Conservation (phyloP, 768 basidiomycete genomes). For the Omphalotus guepiniiformis region DNA sequence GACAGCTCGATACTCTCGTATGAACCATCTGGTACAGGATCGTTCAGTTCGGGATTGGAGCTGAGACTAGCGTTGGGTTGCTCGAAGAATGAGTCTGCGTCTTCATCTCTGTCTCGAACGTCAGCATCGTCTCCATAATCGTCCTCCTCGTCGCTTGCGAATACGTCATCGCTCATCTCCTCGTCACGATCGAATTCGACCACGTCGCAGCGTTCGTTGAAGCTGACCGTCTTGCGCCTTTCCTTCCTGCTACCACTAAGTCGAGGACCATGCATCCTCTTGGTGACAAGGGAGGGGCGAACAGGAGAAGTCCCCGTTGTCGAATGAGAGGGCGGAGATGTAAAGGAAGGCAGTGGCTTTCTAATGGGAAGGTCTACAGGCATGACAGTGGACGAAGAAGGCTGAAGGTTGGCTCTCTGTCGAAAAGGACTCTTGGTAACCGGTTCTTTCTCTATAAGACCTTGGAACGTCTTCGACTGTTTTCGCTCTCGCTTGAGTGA, state of each 20-base stretch:
- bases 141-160: slow-evolving; percentile 24
- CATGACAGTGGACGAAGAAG: background rate
- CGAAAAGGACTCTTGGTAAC: slow-evolving; percentile 84
- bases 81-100: slow-evolving; percentile 43
- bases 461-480: slow-evolving; percentile 72
- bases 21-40: slow-evolving; percentile 29
- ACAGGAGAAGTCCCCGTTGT: slow-evolving; percentile 43
- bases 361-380: slow-evolving; percentile 2
- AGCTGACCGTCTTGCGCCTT: slow-evolving; percentile 75
- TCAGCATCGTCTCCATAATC: slow-evolving; percentile 24
- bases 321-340: slow-evolving; percentile 5
- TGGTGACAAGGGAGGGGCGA: slow-evolving; percentile 66
- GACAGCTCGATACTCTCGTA: slow-evolving; percentile 43
- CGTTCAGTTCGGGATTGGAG: slow-evolving; percentile 19
- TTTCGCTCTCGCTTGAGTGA: slow-evolving; percentile 67
- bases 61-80: slow-evolving; percentile 25
- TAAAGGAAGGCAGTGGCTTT: slow-evolving; percentile 7
- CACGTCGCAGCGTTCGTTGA: slow-evolving; percentile 76
- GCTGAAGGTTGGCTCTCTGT: slow-evolving; percentile 17
- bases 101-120: slow-evolving; percentile 28
- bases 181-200: slow-evolving; percentile 73
- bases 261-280: slow-evolving; percentile 74
- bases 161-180: slow-evolving; percentile 24
- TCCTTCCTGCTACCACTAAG: slow-evolving; percentile 47
- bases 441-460: slow-evolving; percentile 68